These are phyloP conservation scores for Moniliella sp. DNA, from an alignment of 1,284 basidiomycete species.

Conservation along the genomic window DNA sequence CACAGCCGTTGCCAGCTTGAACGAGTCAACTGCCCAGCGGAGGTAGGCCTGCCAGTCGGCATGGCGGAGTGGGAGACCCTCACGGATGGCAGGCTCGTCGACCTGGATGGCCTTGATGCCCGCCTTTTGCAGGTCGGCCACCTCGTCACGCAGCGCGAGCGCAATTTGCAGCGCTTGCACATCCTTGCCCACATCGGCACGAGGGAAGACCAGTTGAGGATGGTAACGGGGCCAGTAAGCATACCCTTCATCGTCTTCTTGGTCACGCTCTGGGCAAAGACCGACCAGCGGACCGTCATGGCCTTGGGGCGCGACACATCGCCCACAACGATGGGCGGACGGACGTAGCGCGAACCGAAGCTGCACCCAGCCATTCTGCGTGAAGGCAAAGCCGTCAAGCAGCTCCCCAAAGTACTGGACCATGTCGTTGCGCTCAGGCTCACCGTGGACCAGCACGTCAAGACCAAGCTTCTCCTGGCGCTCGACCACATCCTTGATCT, in stretches of 20 bases:
- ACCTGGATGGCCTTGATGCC: slow-evolving; percentile 96
- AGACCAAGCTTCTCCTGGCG: slow-evolving; percentile 93
- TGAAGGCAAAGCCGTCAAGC: slow-evolving; percentile 85
- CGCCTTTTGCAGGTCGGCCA: slow-evolving; percentile 85
- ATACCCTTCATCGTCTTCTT: slow-evolving; percentile 97
- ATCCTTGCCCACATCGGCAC: slow-evolving; percentile 87
- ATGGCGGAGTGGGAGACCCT: slow-evolving; percentile 44
- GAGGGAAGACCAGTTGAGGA: slow-evolving; percentile 99
- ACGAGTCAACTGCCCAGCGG: slow-evolving; percentile 32
- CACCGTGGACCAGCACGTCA: slow-evolving; percentile 94
- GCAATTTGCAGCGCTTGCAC: slow-evolving; percentile 95
- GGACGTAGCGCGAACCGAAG: slow-evolving; percentile 71
- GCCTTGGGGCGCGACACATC: slow-evolving; percentile 80
- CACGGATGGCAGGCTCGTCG: slow-evolving; percentile 96
- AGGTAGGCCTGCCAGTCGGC: slow-evolving; percentile 29
- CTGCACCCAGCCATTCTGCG: slow-evolving; percentile 98
- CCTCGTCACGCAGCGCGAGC: slow-evolving; percentile 91
- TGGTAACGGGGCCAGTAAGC: slow-evolving; percentile 53
- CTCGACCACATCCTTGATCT: slow-evolving; percentile 75
- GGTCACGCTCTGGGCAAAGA: slow-evolving; percentile 85
- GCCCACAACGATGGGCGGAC: slow-evolving; percentile 93
- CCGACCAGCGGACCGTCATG: slow-evolving; percentile 93
- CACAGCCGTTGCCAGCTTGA: slow-evolving; percentile 28
- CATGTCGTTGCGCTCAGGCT: slow-evolving; percentile 97
- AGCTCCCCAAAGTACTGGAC: slow-evolving; percentile 97